Conservation (phyloP, 129 eudicot genomes). For the Pulicaria dysenterica region DNA sequence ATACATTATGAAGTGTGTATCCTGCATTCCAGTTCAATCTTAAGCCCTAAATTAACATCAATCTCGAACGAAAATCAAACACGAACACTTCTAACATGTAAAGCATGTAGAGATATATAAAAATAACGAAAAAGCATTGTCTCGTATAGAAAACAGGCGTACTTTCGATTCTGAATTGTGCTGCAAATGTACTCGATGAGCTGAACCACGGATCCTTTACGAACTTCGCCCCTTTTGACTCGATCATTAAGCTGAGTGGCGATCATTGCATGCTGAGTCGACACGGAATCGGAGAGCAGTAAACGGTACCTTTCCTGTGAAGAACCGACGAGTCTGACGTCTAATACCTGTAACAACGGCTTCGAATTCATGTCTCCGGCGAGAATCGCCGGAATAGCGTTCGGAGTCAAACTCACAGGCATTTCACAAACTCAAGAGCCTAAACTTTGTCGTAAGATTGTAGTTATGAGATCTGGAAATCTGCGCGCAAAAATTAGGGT, state of each 20-base stretch:
- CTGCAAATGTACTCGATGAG: constrained; percentile 81
- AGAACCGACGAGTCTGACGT: constrained; percentile 51
- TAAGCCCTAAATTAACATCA: constrained; percentile 16
- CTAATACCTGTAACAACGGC: constrained; percentile 83
- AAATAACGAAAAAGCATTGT: neutral
- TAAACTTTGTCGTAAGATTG: neutral
- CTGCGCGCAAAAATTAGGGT: constrained; percentile 22
- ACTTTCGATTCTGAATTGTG: constrained; percentile 79
- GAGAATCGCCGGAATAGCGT: constrained; percentile 68
- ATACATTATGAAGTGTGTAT: neutral
- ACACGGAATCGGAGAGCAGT: constrained; percentile 60
- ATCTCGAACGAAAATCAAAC: neutral
- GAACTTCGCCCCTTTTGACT: constrained; percentile 53
- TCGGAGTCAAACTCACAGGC: constrained; percentile 72
- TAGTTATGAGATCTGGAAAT: constrained; percentile 12
- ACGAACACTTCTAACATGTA: neutral
- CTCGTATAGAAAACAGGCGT: constrained; percentile 14
- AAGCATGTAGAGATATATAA: neutral
- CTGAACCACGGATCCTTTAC: constrained; percentile 79
- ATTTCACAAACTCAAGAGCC: constrained; percentile 32
- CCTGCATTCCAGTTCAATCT: neutral
- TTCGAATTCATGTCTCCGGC: constrained; percentile 75
- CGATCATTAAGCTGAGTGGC: constrained; percentile 94
- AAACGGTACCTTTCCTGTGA: constrained; percentile 74
- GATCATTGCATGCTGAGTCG: constrained; percentile 66